Base-by-base conservation (phyloP, 164 flowering plant species). In the Paratinospora sagittata region DNA sequence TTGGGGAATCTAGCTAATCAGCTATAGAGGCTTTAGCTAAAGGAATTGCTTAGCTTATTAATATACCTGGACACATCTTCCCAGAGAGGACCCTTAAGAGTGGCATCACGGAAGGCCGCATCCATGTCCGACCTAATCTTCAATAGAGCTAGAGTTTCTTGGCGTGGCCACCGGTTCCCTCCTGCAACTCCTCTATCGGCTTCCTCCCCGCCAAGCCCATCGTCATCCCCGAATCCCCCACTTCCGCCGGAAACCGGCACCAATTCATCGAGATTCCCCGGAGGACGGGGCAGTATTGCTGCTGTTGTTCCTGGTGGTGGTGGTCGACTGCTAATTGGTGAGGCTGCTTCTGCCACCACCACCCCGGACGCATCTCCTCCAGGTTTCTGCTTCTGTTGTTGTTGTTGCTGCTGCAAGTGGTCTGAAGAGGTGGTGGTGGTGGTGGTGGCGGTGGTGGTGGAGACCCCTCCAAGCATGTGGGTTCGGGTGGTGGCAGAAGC, bases 71-170 rank as follows among this genome's bases (percentile, higher is more conserved):
- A 95, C 61, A 92, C 88, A 70, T 92, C 91, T 58, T 95, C 97
- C 98, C 98, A 95, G 39, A 95, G 80, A 33, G 98, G 98, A n/a
- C 91, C 98, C 74, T 92, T 95, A 61, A 88, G 89, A 34, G 88
- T 89, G 2, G 97, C 86, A 66, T 92, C 97, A 13, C 96, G 82
- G 63, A 95, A 95, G n/a, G 81, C 90, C 1, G 74, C 84, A 63
- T 88, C 97, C 98, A 95, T 95, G 24, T 90, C 97, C 0, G 94
- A 90, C 81, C 98, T 75, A 33, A 95, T 92, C 75, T 88, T 83
- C 74, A 95, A 70, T 64, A 95, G 83, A 21, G 98, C 97, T 34
- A 89, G 12, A 27, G 98, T 95, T 74, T 95, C 98, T 70, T 90
- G 92, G 23, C 90, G 75, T 3, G 98, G 97, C 98, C 97, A 92